These are phyloP conservation scores for Fragilaria radians DNA, from an alignment of 108 stramenopile genomes.

Conservation along the genomic window DNA sequence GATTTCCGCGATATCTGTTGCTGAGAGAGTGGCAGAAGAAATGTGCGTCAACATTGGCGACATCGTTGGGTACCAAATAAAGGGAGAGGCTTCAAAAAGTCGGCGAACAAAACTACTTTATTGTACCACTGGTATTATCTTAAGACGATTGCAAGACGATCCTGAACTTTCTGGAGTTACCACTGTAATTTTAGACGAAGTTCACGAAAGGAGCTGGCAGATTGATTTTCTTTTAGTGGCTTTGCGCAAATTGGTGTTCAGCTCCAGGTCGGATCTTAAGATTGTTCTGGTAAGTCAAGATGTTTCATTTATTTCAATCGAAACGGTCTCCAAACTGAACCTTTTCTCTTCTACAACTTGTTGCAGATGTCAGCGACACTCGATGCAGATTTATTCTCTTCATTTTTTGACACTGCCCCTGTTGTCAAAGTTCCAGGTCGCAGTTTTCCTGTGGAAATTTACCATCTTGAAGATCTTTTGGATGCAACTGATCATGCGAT, in stretches of 20 bases:
- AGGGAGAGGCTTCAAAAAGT: constrained; percentile 62
- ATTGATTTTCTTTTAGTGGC: constrained; percentile 88
- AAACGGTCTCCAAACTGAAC: neutral
- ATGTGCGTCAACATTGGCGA: constrained; percentile 30
- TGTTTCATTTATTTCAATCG: neutral
- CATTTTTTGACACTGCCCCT: constrained; percentile 67
- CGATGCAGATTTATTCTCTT: constrained; percentile 64
- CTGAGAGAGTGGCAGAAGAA: constrained; percentile 69
- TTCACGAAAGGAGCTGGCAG: constrained; percentile 77
- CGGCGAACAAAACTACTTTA: constrained; percentile 78
- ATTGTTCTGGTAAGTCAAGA: constrained; percentile 46
- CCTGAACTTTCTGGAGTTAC: constrained; percentile 65
- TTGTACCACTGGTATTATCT: constrained; percentile 93
- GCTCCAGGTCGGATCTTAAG: constrained; percentile 59
- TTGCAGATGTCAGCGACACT: constrained; percentile 89
- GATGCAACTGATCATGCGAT: constrained; percentile 75
- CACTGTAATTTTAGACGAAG: constrained; percentile 94
- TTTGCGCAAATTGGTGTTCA: constrained; percentile 56
- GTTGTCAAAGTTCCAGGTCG: constrained; percentile 72
- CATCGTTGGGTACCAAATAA: constrained; percentile 82
- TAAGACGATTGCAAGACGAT: constrained; percentile 91
- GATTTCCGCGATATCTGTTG: constrained; percentile 69
- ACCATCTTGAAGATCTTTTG: constrained; percentile 80
- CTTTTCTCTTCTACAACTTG: neutral
- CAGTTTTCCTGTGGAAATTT: constrained; percentile 69